Evolutionary conservation across 371 early-diverging fungal species (phyloP), one percentile per base, ranked within the genome.

Genomic region (Mucor plumbeus): DNA sequence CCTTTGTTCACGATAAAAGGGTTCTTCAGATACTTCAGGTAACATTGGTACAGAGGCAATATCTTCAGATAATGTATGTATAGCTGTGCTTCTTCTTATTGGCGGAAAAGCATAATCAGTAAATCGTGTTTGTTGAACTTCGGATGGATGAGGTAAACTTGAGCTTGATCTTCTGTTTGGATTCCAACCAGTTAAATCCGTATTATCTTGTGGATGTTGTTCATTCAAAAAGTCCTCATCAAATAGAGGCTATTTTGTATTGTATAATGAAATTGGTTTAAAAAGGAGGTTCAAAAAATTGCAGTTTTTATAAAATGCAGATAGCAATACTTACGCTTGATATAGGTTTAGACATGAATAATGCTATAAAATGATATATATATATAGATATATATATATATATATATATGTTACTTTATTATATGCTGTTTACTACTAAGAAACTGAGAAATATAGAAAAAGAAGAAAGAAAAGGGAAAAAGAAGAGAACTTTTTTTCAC

Each of bases 61-160:
- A 64, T 76, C 77, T 14, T 43, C 9, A 69, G 72, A 7, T 72
- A 72, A n/a, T 73, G 71, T 56, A 73, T 74, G 65, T 9, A 50
- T 26, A 74, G 74, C 31, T 40, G 59, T 63, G 78, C 72, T 74
- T 78, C 75, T 63, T 64, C 72, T 62, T 36, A 69, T 59, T 13
- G 78, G 69, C 65, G 78, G 75, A 69, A 75, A 78, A 56, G 75
- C 71, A 73, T 75, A 75, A 67, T 78, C 77, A 36, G 67, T 67
- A 26, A 69, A 63, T 40, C 72, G 68, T 40, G 40, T 44, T 36
- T 43, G 58, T 17, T 58, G 55, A 19, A 43, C 43, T 38, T 65
- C 59, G 44, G 53, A 40, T 33, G 71, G 67, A 39, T 62, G 71
- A 53, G 41, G 59, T 34, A 61, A 63, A 5, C 15, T 17, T 53